Percentiles rank a stretch among this genome's conserved stretches.
phyloP scores from a whole-genome alignment of 495 filamentous ascomycete species.

The Sordaria brevicollis region DNA sequence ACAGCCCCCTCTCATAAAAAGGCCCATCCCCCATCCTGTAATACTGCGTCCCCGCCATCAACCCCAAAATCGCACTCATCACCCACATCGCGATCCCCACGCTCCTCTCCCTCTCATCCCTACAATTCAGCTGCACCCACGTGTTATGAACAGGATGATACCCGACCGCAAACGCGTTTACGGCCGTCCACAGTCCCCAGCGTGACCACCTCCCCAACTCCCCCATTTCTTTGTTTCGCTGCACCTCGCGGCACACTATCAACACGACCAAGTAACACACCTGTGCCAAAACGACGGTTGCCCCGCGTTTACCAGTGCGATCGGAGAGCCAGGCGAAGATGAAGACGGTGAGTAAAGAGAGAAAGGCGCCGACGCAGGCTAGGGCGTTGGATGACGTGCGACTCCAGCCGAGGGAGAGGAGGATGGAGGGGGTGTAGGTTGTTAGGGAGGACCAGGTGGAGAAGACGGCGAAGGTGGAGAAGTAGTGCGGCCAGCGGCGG shows the following conservation, averaged over 20 bases:
- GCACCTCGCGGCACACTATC: slow-evolving; percentile 24
- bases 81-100: slow-evolving; percentile 41
- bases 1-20: slow-evolving; percentile 13
- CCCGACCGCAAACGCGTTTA: slow-evolving; percentile 31
- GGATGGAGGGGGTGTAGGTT: slow-evolving; percentile 21
- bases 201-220: slow-evolving; percentile 15
- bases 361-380: slow-evolving; percentile 35
- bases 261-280: slow-evolving; percentile 37
- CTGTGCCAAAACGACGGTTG: slow-evolving; percentile 31
- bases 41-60: slow-evolving; percentile 22
- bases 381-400: slow-evolving; percentile 35
- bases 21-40: slow-evolving; percentile 10
- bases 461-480: slow-evolving; percentile 36
- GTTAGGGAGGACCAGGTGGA: slow-evolving; percentile 34
- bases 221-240: too few species aligned
- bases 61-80: slow-evolving; percentile 37
- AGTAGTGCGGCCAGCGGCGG: slow-evolving; percentile 29
- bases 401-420: slow-evolving; percentile 28
- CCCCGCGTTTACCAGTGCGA: slow-evolving; percentile 30
- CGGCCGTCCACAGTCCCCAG: slow-evolving; percentile 34
- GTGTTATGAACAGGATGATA: slow-evolving; percentile 41
- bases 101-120: slow-evolving; percentile 35
- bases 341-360: slow-evolving; percentile 27
- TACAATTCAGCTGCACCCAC: slow-evolving; percentile 41
- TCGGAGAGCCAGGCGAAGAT: slow-evolving; percentile 33